Percentiles rank a stretch among this genome's conserved stretches.
phyloP scores from a whole-genome alignment of 2,329 filamentous ascomycete genomes.

The Berkeleyomyces rouxiae region DNA sequence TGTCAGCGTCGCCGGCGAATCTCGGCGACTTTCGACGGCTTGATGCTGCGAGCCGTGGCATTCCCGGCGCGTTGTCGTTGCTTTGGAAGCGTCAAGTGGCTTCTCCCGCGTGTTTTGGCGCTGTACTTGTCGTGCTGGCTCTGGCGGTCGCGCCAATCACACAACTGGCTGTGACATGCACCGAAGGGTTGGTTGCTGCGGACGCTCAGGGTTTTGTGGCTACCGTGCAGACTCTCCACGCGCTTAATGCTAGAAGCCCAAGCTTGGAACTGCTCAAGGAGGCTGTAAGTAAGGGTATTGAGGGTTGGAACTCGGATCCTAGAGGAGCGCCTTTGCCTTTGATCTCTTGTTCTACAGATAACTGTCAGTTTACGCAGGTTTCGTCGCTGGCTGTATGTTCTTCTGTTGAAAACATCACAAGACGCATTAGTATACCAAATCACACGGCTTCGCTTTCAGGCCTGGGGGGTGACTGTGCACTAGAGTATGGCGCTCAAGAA shows the following conservation, averaged over 20 bases:
- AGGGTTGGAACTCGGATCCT: background rate
- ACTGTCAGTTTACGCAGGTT: slow-evolving; percentile 16
- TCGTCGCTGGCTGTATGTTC: slow-evolving; percentile 17
- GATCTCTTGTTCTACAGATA: slow-evolving; percentile 14
- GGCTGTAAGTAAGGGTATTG: background rate
- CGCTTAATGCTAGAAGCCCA: background rate
- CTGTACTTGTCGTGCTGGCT: slow-evolving; percentile 15
- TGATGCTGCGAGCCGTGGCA: slow-evolving; percentile 18
- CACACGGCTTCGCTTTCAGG: slow-evolving; percentile 14
- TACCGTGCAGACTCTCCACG: background rate
- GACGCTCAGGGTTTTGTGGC: background rate
- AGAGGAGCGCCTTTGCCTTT: slow-evolving; percentile 2
- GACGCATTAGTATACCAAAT: slow-evolving; percentile 10
- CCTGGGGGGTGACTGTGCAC: slow-evolving; percentile 5
- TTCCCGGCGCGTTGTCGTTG: slow-evolving; percentile 16
- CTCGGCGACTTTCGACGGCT: slow-evolving; percentile 19
- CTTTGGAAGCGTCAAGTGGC: slow-evolving; percentile 16
- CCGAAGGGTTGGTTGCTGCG: background rate
- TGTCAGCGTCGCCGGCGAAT: slow-evolving; percentile 16
- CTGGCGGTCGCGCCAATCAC: slow-evolving; percentile 14
- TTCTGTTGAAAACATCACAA: slow-evolving; percentile 17
- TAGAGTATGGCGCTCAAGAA: background rate
- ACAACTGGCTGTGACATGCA: slow-evolving; percentile 11
- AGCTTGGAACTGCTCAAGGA: background rate
- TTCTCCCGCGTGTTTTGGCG: slow-evolving; percentile 17